These are phyloP conservation scores for Pontederia paniculata DNA, from an alignment of 176 grass and related monocot genomes.

Conservation along the genomic window DNA sequence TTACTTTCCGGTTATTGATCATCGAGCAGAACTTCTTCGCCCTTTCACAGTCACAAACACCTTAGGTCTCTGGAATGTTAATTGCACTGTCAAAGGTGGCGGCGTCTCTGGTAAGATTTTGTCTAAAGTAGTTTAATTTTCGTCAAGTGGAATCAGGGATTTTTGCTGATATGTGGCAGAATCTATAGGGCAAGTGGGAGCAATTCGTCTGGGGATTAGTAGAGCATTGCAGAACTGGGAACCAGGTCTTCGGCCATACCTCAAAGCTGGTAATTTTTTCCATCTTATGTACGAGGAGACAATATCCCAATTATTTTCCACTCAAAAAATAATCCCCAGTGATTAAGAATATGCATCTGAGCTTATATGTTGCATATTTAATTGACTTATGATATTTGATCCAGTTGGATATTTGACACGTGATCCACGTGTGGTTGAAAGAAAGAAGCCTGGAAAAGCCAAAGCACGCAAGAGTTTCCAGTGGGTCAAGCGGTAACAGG, in stretches of 20 bases:
- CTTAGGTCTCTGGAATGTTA: constrained; percentile 61
- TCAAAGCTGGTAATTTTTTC: constrained; percentile 72
- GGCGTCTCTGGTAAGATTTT: constrained; percentile 70
- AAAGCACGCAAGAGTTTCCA: constrained; percentile 99
- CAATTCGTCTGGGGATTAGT: constrained; percentile 84
- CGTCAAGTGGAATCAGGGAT: neutral
- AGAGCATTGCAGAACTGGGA: constrained; percentile 92
- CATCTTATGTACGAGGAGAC: neutral
- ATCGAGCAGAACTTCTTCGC: constrained; percentile 77
- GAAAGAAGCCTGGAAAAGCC: constrained; percentile 88
- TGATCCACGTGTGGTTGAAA: constrained; percentile 79
- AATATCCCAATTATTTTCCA: no score
- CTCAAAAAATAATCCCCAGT: no score
- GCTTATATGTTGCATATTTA: no score
- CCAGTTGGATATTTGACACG: constrained; percentile 83
- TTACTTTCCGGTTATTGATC: constrained; percentile 87
- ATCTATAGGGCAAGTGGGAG: constrained; percentile 70
- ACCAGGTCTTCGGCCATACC: constrained; percentile 64
- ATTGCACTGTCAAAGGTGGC: constrained; percentile 85
- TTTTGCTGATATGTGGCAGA: neutral
- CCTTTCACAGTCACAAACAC: constrained; percentile 81
- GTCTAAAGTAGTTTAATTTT: neutral
- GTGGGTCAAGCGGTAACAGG: constrained; percentile 96
- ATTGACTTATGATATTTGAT: neutral
- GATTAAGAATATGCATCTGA: neutral